Conservation (phyloP, 331 rosid genomes). For the Spiraea crenata region DNA sequence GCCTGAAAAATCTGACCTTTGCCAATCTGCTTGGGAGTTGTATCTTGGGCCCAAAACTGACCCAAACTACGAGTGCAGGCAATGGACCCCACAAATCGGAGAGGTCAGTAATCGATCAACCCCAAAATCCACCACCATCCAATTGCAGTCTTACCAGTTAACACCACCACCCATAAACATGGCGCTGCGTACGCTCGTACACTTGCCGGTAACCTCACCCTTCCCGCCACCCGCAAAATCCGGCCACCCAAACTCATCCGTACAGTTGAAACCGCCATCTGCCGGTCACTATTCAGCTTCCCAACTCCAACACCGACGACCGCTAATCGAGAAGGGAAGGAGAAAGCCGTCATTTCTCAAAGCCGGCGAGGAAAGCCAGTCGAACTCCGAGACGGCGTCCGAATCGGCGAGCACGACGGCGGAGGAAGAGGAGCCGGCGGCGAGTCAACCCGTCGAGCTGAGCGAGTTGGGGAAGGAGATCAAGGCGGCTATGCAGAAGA, state of each 20-base stretch:
- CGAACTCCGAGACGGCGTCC: constrained; percentile 42
- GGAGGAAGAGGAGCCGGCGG: constrained; percentile 19
- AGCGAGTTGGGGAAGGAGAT: constrained; percentile 60
- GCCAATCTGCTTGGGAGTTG: background rate
- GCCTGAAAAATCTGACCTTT: background rate
- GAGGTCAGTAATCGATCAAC: background rate
- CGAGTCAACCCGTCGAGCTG: constrained; percentile 24
- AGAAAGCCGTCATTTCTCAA: constrained; percentile 11
- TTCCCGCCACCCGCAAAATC: constrained; percentile 13
- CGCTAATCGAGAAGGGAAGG: background rate
- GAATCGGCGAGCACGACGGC: constrained; percentile 5
- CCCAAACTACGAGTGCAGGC: constrained; percentile 10
- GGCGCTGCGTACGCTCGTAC: constrained; percentile 38
- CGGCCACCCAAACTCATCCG: constrained; percentile 10
- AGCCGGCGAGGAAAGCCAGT: constrained; percentile 58
- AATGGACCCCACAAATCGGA: background rate
- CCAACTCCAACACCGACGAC: constrained; percentile 3
- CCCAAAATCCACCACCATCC: constrained; percentile 1
- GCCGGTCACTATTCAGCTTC: background rate
- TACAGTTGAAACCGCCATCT: constrained; percentile 19
- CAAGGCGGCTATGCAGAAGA: constrained; percentile 70
- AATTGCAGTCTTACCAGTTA: background rate
- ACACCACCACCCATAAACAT: constrained; percentile 22
- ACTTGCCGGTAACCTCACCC: constrained; percentile 20
- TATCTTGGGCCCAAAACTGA: background rate